Evolutionary conservation across 192 early-diverging fungal species (phyloP).

Genomic region (Funneliformis geosporum): DNA sequence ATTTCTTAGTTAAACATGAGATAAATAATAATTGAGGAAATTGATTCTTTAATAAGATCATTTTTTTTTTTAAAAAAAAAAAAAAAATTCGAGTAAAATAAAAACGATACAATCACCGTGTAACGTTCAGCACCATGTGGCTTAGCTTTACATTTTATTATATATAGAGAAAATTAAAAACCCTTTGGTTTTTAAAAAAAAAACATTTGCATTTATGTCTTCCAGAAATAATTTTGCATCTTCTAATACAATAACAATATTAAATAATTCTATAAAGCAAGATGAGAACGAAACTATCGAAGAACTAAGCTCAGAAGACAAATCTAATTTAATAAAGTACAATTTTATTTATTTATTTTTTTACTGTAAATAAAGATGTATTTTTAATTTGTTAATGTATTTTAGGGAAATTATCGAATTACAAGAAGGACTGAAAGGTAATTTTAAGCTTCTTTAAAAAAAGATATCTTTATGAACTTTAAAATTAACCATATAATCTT

Average conservation of each 20-base stretch:
- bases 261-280: background rate
- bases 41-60: background rate
- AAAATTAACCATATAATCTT: background rate
- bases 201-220: background rate
- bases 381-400: background rate
- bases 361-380: background rate
- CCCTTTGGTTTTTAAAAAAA: no score
- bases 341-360: background rate
- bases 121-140: background rate
- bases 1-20: background rate
- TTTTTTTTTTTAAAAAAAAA: background rate
- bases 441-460: background rate
- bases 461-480: background rate
- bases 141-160: background rate
- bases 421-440: slow-evolving; percentile 34
- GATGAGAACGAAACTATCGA: background rate
- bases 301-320: slow-evolving; percentile 14
- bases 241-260: background rate
- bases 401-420: slow-evolving; percentile 28
- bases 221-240: background rate
- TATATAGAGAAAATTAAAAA: no score
- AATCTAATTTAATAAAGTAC: slow-evolving; percentile 21
- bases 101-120: no score
- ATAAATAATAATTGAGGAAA: background rate
- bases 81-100: background rate